Base-by-base conservation (phyloP, 192 early-diverging fungal species). In the Coemansia umbellata region DNA sequence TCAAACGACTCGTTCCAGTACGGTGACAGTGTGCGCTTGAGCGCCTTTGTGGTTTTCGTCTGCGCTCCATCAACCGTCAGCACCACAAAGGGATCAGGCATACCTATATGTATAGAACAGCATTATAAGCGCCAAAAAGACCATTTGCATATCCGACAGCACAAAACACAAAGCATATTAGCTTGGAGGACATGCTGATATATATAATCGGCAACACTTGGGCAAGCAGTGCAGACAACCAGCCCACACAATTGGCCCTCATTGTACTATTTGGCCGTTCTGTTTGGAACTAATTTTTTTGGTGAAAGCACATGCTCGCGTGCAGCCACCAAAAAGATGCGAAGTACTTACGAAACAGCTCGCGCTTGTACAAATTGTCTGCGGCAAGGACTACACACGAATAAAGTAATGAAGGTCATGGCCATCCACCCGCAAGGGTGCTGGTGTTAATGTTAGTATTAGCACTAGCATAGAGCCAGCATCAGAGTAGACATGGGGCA, bases 61-160 rank as follows among this genome's bases (percentile, higher is more conserved):
- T 98, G 95, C 55, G 92, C 92, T 9, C 92, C 91, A 73, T 98
- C 91, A 19, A 98, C 91, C 0, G 91, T 95, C 10, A 98, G 79
- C 13, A 98, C 89, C 8, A 90, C 96, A 80, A 99, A 95, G 18
- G 96, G 94, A 70, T 99, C 93, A 10, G 96, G 96, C 42, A 90
- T 72, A 8, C 87, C 73, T 75, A 72, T 31, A 60, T 45, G 24
- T 23, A 26, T 45, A 5, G 8, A 22, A 27, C 23, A 14, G 18
- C 21, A n/a, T n/a, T n/a, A n/a, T n/a, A n/a, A n/a, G n/a, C n/a
- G n/a, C n/a, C n/a, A n/a, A n/a, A n/a, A n/a, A n/a, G n/a, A n/a
- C n/a, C n/a, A n/a, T n/a, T n/a, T n/a, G n/a, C n/a, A n/a, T 13
- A 42, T 42, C 33, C 40, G 21, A 5, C 8, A 42, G 40, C 24